These are phyloP conservation scores for Eurotiales sp. DNA, from an alignment of 2,329 filamentous ascomycete genomes.

Conservation along the genomic window DNA sequence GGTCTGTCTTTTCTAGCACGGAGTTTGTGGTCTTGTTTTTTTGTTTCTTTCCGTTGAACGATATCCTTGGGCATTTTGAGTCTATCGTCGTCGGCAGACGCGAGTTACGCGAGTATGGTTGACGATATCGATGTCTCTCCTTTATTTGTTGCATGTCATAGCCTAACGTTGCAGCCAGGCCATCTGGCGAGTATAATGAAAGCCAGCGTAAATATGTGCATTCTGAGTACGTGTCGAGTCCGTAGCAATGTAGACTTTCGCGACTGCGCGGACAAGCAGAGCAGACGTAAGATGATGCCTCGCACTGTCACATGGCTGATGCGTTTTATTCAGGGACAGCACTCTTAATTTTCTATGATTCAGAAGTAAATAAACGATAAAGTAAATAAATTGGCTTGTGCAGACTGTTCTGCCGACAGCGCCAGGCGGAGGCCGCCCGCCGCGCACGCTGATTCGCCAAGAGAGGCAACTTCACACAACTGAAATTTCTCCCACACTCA, in stretches of 20 bases:
- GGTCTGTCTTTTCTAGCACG: conserved; percentile 12
- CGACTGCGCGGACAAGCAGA: no score
- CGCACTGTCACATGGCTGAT: no score
- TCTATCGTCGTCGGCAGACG: conserved; percentile 9
- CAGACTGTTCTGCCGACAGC: no score
- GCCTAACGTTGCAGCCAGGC: not conserved
- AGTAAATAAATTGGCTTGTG: no score
- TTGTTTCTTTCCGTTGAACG: conserved; percentile 8
- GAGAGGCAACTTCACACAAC: conserved; percentile 37
- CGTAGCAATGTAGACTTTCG: no score
- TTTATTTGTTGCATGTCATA: conserved; percentile 9
- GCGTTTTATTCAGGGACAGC: no score
- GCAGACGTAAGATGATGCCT: no score
- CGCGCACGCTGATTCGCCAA: conserved; percentile 27
- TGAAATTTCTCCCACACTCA: conserved; percentile 35
- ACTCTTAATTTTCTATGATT: no score
- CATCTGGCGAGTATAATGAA: no score
- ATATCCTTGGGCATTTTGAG: conserved; percentile 13
- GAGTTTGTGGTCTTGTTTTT: conserved; percentile 13
- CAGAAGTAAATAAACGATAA: no score
- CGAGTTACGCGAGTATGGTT: conserved; percentile 11
- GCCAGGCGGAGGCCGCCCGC: conserved; percentile 1
- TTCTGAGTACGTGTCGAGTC: no score
- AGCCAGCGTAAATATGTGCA: not conserved
- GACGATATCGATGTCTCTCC: conserved; percentile 15